A percentile compares a stretch with the other conserved stretches of the same genome.
phyloP scores from a whole-genome alignment of 768 basidiomycete genomes.

The Tulasnella sp. region DNA sequence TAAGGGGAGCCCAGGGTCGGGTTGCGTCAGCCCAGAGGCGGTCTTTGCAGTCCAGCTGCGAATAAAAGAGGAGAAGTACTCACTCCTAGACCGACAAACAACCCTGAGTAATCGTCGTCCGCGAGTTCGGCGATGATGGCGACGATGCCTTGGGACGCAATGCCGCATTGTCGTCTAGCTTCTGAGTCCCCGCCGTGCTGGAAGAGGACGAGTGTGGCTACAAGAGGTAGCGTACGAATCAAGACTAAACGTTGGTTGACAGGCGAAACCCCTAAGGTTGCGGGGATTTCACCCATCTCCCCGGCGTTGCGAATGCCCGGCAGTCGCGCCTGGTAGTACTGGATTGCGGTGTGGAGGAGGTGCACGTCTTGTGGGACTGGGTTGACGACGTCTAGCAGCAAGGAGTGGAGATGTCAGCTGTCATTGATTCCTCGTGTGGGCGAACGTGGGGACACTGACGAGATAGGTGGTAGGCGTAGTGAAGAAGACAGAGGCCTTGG shows the following conservation, averaged over 20 bases:
- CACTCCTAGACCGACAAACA: slow-evolving; percentile 12
- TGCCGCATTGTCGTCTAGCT: neutral
- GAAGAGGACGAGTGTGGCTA: slow-evolving; percentile 2
- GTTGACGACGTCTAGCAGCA: neutral
- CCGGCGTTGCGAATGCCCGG: slow-evolving; percentile 6
- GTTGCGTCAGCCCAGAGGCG: too few relatives aligned
- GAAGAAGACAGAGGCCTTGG: neutral
- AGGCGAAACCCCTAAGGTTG: neutral
- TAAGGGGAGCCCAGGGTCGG: neutral
- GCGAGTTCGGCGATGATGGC: neutral
- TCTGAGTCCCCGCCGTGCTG: slow-evolving; percentile 7
- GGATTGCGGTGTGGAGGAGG: slow-evolving; percentile 1
- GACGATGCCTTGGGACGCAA: slow-evolving; percentile 3
- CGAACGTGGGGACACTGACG: neutral
- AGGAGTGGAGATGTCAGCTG: neutral
- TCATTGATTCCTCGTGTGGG: neutral
- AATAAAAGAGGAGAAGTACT: neutral
- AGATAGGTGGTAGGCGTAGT: slow-evolving; percentile 6
- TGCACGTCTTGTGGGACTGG: neutral
- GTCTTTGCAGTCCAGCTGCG: too few relatives aligned
- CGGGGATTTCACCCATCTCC: slow-evolving; percentile 5
- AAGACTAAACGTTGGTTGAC: slow-evolving; percentile 10
- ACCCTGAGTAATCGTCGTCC: neutral
- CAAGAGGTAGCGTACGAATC: slow-evolving; percentile 6
- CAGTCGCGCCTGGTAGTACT: neutral